These are phyloP conservation scores for Umbelopsis sp. DNA, from an alignment of 192 early-diverging fungal genomes.

Conservation along the genomic window DNA sequence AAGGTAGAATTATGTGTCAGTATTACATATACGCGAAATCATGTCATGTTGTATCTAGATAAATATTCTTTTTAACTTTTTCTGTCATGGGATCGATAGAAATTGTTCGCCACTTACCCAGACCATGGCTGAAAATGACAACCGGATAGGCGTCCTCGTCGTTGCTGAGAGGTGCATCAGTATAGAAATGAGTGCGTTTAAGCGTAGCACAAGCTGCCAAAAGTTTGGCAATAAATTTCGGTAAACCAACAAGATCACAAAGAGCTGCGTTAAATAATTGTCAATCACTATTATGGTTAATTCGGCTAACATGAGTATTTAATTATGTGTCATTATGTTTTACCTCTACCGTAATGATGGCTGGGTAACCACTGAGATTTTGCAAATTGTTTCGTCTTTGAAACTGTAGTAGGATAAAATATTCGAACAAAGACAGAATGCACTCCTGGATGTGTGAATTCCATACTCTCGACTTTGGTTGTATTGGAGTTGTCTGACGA, in stretches of 20 bases:
- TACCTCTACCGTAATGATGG: neutral
- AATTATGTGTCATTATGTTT: neutral
- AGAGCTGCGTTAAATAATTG: neutral
- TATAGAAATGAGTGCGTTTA: neutral
- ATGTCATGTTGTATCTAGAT: neutral
- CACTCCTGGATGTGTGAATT: neutral
- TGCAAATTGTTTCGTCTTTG: neutral
- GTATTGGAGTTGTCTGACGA: neutral
- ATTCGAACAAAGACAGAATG: neutral
- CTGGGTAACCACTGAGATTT: neutral
- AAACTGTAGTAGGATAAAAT: neutral
- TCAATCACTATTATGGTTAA: too few relatives aligned
- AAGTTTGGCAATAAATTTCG: neutral
- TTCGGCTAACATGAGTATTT: too few relatives aligned
- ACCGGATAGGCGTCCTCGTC: neutral
- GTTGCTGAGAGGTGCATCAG: neutral
- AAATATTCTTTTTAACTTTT: neutral
- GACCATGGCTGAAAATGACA: neutral
- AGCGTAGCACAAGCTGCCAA: neutral
- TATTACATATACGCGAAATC: too few relatives aligned
- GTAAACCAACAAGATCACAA: neutral
- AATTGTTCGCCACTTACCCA: neutral
- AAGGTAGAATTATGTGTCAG: too few relatives aligned
- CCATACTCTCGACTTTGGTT: neutral
- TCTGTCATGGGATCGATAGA: neutral